These are phyloP conservation scores for Petunia secreta DNA, from an alignment of 257 asterid species.

Conservation along the genomic window DNA sequence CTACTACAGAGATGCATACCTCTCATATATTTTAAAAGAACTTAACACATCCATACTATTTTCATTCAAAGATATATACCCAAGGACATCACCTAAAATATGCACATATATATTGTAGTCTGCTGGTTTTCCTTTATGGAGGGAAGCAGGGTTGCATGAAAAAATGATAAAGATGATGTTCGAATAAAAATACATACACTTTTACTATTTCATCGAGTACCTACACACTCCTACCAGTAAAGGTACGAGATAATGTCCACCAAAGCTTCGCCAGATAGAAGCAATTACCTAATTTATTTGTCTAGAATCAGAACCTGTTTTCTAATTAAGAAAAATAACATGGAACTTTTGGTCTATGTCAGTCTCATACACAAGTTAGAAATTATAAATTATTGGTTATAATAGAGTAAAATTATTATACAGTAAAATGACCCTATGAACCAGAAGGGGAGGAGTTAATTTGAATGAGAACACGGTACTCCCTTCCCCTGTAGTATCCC, in stretches of 20 bases:
- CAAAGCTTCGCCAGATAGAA: background rate
- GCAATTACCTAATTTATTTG: background rate
- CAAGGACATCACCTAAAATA: background rate
- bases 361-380: background rate
- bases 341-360: background rate
- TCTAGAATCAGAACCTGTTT: background rate
- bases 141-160: background rate
- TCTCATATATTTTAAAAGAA: background rate
- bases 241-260: background rate
- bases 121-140: background rate
- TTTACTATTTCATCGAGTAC: background rate
- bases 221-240: background rate
- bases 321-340: background rate
- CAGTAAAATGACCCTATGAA: too few species aligned
- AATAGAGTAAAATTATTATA: too few species aligned
- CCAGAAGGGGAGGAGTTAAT: too few species aligned
- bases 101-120: background rate
- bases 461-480: background rate
- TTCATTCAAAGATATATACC: background rate
- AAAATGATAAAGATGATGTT: background rate
- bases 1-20: background rate
- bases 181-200: background rate
- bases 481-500: conserved; percentile 11
- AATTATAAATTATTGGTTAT: too few species aligned
- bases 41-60: background rate